These are phyloP conservation scores for Linnemannia zychae DNA, from an alignment of 192 early-diverging fungal genomes.

Conservation along the genomic window DNA sequence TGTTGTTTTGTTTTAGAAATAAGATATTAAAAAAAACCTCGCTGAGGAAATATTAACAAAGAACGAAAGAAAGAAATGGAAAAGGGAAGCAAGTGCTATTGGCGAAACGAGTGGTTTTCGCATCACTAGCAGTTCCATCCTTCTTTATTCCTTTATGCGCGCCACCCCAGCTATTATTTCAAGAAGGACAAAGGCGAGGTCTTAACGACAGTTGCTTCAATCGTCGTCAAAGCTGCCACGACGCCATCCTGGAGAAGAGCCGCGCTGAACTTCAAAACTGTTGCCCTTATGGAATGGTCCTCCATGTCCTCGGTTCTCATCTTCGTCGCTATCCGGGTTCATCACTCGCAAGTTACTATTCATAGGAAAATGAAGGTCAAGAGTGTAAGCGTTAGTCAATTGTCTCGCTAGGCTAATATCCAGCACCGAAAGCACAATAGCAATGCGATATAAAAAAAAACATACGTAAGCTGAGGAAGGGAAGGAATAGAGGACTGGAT, in stretches of 20 bases:
- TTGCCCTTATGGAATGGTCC: neutral
- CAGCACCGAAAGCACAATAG: neutral
- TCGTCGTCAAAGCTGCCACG: conserved; percentile 54
- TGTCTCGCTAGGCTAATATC: too few relatives aligned
- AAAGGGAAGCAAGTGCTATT: too few relatives aligned
- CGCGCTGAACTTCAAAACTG: conserved; percentile 20
- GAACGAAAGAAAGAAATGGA: too few relatives aligned
- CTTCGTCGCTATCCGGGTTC: conserved; percentile 50
- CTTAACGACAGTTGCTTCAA: conserved; percentile 7
- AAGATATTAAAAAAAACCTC: too few relatives aligned
- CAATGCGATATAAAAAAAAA: neutral
- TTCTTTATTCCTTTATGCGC: neutral
- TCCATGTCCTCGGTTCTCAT: neutral
- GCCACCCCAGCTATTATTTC: too few relatives aligned
- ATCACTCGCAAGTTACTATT: conserved; percentile 47
- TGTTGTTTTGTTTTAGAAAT: too few relatives aligned
- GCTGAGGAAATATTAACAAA: too few relatives aligned
- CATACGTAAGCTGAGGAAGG: conserved; percentile 46
- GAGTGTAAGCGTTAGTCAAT: neutral
- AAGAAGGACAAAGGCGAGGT: neutral
- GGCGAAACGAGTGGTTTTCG: too few relatives aligned
- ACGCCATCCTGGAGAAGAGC: conserved; percentile 47
- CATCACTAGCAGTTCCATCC: too few relatives aligned
- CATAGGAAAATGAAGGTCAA: neutral
- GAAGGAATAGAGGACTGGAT: conserved; percentile 35